phyloP scores from a whole-genome alignment of 306 rosid genomes.

The Ormosia emarginata region DNA sequence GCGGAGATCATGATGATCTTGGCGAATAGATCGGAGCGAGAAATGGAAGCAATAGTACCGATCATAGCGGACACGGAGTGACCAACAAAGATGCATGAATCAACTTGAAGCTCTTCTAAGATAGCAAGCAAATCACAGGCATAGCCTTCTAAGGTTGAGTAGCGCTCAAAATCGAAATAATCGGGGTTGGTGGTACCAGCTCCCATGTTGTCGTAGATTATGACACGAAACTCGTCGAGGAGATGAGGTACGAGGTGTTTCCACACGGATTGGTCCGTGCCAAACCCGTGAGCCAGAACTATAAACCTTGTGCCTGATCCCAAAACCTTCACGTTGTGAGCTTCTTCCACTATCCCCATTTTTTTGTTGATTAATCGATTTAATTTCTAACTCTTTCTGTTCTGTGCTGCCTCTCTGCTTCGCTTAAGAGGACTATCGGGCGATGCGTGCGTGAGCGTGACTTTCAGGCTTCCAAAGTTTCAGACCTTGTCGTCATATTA shows the following conservation, averaged over 20 bases:
- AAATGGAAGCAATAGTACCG: conserved; percentile 34
- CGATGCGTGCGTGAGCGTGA: not conserved
- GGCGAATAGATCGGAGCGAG: conserved; percentile 39
- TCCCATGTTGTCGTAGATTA: conserved; percentile 45
- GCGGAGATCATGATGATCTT: conserved; percentile 36
- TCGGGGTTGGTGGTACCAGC: conserved; percentile 49
- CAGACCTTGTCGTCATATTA: not conserved
- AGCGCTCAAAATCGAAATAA: conserved; percentile 40
- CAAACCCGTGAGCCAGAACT: conserved; percentile 45
- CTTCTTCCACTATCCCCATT: conserved; percentile 45
- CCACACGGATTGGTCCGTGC: conserved; percentile 47
- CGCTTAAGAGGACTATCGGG: not conserved
- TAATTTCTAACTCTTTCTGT: not conserved
- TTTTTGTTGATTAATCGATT: not conserved
- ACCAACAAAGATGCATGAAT: conserved; percentile 38
- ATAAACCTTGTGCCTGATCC: conserved; percentile 32
- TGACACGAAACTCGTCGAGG: conserved; percentile 33
- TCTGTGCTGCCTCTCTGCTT: not conserved
- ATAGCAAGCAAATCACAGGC: conserved; percentile 38
- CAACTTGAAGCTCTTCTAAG: conserved; percentile 28
- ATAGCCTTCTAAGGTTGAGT: conserved; percentile 39
- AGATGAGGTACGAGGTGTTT: conserved; percentile 46
- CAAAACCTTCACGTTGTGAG: conserved; percentile 39
- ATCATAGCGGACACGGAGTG: conserved; percentile 43
- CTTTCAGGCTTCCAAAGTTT: not conserved